Evolutionary conservation across 2,329 filamentous ascomycete species (phyloP).

Genomic region (Aspergillus texensis): DNA sequence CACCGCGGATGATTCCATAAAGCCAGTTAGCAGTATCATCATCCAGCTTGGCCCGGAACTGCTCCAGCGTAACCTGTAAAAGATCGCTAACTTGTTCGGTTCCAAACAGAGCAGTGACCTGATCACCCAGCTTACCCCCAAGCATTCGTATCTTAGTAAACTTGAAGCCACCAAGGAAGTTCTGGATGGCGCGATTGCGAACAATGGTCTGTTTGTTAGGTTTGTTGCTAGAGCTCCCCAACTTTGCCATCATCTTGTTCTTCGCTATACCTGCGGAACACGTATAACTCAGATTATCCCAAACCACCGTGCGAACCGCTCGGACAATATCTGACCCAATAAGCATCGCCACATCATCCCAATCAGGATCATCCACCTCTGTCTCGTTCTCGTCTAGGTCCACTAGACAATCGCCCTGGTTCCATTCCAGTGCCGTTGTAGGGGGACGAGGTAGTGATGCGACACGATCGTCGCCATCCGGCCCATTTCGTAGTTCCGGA

Average conservation of each 20-base stretch:
- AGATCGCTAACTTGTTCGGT: conserved; percentile 80
- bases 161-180: conserved; percentile 82
- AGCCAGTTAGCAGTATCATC: conserved; percentile 87
- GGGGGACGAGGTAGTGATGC: conserved; percentile 75
- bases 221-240: conserved; percentile 89
- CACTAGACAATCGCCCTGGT: conserved; percentile 72
- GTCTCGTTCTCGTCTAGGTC: conserved; percentile 72
- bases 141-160: conserved; percentile 94
- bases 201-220: conserved; percentile 95
- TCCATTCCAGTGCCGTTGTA: conserved; percentile 77
- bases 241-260: conserved; percentile 95
- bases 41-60: conserved; percentile 75
- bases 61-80: conserved; percentile 70
- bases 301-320: conserved; percentile 69
- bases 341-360: conserved; percentile 89
- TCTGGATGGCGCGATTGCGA: conserved; percentile 75
- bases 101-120: conserved; percentile 76
- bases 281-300: conserved; percentile 76
- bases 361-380: conserved; percentile 83
- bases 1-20: conserved; percentile 79
- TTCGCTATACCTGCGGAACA: conserved; percentile 86
- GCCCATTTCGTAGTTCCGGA: conserved; percentile 65
- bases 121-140: conserved; percentile 92
- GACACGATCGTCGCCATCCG: conserved; percentile 51
- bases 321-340: conserved; percentile 89